phyloP scores from a whole-genome alignment of 1,284 basidiomycete species.

The Cutaneotrichosporon dermatis region DNA sequence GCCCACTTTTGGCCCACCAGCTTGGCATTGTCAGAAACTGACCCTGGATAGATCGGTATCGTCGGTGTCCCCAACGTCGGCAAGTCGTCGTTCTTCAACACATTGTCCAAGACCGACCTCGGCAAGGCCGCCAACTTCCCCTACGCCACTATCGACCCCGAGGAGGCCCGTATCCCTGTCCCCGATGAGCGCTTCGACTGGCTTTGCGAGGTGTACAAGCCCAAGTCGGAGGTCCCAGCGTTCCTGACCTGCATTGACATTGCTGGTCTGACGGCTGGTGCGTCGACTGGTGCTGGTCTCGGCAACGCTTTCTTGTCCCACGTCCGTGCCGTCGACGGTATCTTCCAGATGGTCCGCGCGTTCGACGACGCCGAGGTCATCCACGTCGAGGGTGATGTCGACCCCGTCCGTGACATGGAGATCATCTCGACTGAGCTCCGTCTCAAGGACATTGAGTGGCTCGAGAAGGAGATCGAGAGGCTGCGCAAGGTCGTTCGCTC shows the following conservation, averaged over 20 bases:
- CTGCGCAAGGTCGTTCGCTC: slow-evolving; percentile 61
- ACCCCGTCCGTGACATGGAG: slow-evolving; percentile 95
- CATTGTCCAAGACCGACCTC: slow-evolving; percentile 82
- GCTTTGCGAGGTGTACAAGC: slow-evolving; percentile 89
- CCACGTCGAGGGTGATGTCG: slow-evolving; percentile 97
- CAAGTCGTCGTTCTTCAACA: slow-evolving; percentile 93
- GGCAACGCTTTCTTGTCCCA: slow-evolving; percentile 98
- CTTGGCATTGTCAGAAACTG: slow-evolving; percentile 54
- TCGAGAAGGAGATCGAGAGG: slow-evolving; percentile 81
- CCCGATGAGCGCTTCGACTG: slow-evolving; percentile 93
- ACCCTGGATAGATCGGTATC: slow-evolving; percentile 72
- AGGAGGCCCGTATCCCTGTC: slow-evolving; percentile 92
- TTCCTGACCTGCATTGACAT: slow-evolving; percentile 99
- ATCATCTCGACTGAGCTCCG: slow-evolving; percentile 92
- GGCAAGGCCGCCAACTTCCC: slow-evolving; percentile 98
- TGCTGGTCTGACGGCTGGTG: slow-evolving; percentile 93
- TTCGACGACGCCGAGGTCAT: slow-evolving; percentile 99
- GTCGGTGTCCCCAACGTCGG: slow-evolving; percentile 94
- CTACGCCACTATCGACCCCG: slow-evolving; percentile 88
- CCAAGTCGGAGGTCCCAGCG: slow-evolving; percentile 79
- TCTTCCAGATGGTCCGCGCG: slow-evolving; percentile 96
- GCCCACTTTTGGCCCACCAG: background rate
- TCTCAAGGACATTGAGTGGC: slow-evolving; percentile 98
- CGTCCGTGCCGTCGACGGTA: slow-evolving; percentile 97
- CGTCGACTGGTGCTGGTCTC: slow-evolving; percentile 95